phyloP scores from a whole-genome alignment of 352 stramenopile species.

The Thraustochytrium sp. region DNA sequence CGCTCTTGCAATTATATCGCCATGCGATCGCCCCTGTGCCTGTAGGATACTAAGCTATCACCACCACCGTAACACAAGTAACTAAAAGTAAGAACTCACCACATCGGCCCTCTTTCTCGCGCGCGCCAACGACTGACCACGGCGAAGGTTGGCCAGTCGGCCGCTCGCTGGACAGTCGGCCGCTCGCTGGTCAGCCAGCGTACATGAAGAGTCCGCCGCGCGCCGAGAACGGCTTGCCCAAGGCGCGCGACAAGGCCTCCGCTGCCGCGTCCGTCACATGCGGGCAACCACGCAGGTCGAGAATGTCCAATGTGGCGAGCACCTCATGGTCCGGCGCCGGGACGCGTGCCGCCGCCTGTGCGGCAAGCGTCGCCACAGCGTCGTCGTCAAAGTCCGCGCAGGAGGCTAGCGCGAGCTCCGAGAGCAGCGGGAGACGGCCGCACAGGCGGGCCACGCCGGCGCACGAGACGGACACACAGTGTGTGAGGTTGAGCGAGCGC shows the following conservation, averaged over 20 bases:
- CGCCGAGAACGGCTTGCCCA: background rate
- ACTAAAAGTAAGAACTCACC: no score
- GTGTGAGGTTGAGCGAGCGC: slow-evolving; percentile 25
- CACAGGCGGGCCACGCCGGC: background rate
- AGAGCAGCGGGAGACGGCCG: background rate
- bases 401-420: background rate
- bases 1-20: no score
- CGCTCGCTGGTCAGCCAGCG: background rate
- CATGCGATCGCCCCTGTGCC: no score
- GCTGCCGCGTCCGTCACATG: background rate
- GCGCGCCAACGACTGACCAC: no score
- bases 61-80: no score
- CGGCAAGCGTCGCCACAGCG: background rate
- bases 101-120: no score
- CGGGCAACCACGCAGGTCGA: background rate
- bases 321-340: no score
- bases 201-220: background rate
- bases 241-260: background rate
- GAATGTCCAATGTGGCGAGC: background rate
- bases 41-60: no score
- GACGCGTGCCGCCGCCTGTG: background rate
- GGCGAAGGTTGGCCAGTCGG: background rate
- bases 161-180: background rate
- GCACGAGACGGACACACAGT: background rate
- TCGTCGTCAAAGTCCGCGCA: background rate